A percentile compares a stretch with the other conserved stretches of the same genome.
Conservation (phyloP, 1,139 yeast species). For the Meyerozyma guilliermondii region DNA sequence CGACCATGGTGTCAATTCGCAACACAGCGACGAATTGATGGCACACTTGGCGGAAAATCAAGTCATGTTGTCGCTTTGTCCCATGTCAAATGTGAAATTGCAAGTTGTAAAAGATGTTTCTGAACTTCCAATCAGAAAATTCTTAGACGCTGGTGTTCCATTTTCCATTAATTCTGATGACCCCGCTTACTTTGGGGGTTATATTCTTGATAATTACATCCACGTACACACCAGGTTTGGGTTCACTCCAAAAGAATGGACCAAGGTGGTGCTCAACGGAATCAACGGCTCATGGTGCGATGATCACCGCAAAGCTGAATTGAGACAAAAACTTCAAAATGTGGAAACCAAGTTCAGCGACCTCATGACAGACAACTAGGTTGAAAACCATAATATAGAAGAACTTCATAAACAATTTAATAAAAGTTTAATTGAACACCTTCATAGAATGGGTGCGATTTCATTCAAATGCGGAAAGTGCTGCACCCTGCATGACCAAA, state of each 20-base stretch:
- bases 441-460: no score
- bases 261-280: slow-evolving; percentile 49
- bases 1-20: slow-evolving; percentile 73
- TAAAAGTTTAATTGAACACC: no score
- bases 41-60: slow-evolving; percentile 48
- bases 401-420: no score
- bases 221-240: slow-evolving; percentile 62
- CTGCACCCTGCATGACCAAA: background rate
- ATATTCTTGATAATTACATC: slow-evolving; percentile 67
- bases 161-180: slow-evolving; percentile 79
- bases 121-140: slow-evolving; percentile 58
- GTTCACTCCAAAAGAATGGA: slow-evolving; percentile 55
- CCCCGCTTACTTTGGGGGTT: slow-evolving; percentile 85
- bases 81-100: slow-evolving; percentile 67
- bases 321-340: slow-evolving; percentile 37
- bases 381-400: no score
- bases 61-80: slow-evolving; percentile 66
- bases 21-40: slow-evolving; percentile 48
- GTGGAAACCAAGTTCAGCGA: slow-evolving; percentile 41
- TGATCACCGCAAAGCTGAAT: slow-evolving; percentile 44
- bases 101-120: slow-evolving; percentile 65
- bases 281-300: slow-evolving; percentile 70
- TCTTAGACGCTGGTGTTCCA: slow-evolving; percentile 59
- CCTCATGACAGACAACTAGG: no score
- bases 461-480: background rate